These are phyloP conservation scores for Candida sp. DNA, from an alignment of 1,139 yeast genomes.

Conservation along the genomic window DNA sequence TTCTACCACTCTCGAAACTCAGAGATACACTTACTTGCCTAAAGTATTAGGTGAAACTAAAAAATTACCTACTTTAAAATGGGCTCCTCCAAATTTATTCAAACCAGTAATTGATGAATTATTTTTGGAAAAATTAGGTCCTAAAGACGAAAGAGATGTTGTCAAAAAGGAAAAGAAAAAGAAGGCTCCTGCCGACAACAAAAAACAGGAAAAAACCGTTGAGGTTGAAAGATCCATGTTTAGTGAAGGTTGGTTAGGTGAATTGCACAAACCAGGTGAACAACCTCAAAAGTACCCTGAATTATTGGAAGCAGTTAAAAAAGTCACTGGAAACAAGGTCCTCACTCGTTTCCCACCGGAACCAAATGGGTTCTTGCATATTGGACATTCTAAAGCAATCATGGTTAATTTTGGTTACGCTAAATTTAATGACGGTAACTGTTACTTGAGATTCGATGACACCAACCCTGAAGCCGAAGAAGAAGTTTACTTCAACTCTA, in stretches of 20 bases:
- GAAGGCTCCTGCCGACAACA: slow-evolving; percentile 16
- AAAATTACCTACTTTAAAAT: slow-evolving; percentile 69
- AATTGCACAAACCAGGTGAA: slow-evolving; percentile 92
- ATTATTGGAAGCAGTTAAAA: slow-evolving; percentile 74
- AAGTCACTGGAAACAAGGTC: slow-evolving; percentile 76
- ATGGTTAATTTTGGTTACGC: slow-evolving; percentile 97
- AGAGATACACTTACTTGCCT: slow-evolving; percentile 78
- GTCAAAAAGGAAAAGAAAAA: slow-evolving; percentile 75
- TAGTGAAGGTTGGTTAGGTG: slow-evolving; percentile 93
- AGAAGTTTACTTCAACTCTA: slow-evolving; percentile 82
- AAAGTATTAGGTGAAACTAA: slow-evolving; percentile 74
- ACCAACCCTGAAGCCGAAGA: slow-evolving; percentile 99
- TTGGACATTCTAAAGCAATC: slow-evolving; percentile 98
- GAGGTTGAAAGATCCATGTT: slow-evolving; percentile 76
- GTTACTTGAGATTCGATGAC: slow-evolving; percentile 93
- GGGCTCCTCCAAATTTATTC: slow-evolving; percentile 88
- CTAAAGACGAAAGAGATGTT: slow-evolving; percentile 93
- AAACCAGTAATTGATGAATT: slow-evolving; percentile 84
- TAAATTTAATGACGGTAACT: slow-evolving; percentile 75
- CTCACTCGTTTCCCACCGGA: slow-evolving; percentile 98
- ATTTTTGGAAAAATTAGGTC: slow-evolving; percentile 71
- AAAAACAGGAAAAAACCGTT: slow-evolving; percentile 19
- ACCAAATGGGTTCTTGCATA: slow-evolving; percentile 95
- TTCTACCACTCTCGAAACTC: slow-evolving; percentile 55
- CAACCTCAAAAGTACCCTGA: slow-evolving; percentile 90